These are phyloP conservation scores for Podospora comata DNA, from an alignment of 495 filamentous ascomycete species.

Conservation along the genomic window DNA sequence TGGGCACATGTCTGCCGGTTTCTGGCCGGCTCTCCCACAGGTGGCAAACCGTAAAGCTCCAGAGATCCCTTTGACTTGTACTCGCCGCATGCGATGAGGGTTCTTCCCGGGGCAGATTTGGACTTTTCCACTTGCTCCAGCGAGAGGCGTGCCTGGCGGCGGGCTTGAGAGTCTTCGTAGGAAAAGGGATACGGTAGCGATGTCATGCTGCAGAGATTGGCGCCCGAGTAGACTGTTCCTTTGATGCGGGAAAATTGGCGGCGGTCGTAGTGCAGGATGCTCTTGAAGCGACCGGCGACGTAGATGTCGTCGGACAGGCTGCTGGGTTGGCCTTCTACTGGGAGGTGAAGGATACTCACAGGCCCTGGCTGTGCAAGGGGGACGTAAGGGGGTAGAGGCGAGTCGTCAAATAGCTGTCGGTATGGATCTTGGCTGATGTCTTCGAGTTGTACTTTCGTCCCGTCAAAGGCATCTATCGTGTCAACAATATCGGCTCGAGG, in stretches of 20 bases:
- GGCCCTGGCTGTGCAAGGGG: slow-evolving; percentile 78
- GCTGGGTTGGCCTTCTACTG: slow-evolving; percentile 48
- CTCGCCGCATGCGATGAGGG: slow-evolving; percentile 82
- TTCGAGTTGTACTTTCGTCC: slow-evolving; percentile 24
- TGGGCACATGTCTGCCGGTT: slow-evolving; percentile 82
- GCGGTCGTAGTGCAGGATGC: slow-evolving; percentile 84
- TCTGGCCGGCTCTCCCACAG: slow-evolving; percentile 47
- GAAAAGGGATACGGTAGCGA: slow-evolving; percentile 68
- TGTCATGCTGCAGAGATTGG: slow-evolving; percentile 71
- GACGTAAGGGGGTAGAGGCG: slow-evolving; percentile 57
- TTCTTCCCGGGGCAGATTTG: slow-evolving; percentile 54
- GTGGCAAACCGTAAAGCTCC: slow-evolving; percentile 73
- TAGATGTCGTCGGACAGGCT: slow-evolving; percentile 63
- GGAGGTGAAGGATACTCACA: slow-evolving; percentile 75
- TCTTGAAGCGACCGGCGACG: slow-evolving; percentile 86
- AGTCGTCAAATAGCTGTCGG: slow-evolving; percentile 32
- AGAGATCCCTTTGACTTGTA: slow-evolving; percentile 91
- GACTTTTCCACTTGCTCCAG: slow-evolving; percentile 50
- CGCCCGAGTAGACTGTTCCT: slow-evolving; percentile 78
- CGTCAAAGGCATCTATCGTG: slow-evolving; percentile 35
- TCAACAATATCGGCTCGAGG: slow-evolving; percentile 26
- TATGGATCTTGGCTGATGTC: slow-evolving; percentile 33
- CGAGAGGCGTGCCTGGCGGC: slow-evolving; percentile 50
- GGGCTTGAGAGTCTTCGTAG: slow-evolving; percentile 50
- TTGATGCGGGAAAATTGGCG: slow-evolving; percentile 77